These are phyloP conservation scores for Candolleomyces eurysporus DNA, from an alignment of 768 basidiomycete species.

Conservation along the genomic window DNA sequence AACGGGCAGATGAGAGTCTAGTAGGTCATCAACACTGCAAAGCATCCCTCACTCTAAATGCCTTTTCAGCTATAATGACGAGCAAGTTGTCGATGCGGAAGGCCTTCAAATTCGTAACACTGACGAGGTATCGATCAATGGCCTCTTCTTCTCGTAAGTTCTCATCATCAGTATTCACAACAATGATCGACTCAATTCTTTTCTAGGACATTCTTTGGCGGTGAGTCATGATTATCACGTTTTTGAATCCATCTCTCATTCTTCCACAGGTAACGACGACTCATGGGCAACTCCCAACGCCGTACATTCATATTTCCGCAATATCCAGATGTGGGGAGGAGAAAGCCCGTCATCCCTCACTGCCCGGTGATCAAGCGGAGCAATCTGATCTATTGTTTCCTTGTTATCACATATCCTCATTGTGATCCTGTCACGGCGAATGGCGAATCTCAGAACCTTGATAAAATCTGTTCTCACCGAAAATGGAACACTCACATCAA, in stretches of 20 bases:
- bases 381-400: no score
- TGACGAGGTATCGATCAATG: slow-evolving; percentile 53
- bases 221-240: slow-evolving; percentile 24
- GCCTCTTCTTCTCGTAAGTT: slow-evolving; percentile 76
- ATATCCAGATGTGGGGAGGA: slow-evolving; percentile 65
- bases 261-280: slow-evolving; percentile 36
- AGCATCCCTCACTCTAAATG: neutral
- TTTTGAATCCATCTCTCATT: no score
- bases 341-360: slow-evolving; percentile 47
- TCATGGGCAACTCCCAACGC: slow-evolving; percentile 70
- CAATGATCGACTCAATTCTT: neutral
- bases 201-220: slow-evolving; percentile 79
- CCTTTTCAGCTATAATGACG: slow-evolving; percentile 63
- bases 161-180: neutral
- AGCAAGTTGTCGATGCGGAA: slow-evolving; percentile 55
- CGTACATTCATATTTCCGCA: slow-evolving; percentile 75
- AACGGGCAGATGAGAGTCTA: slow-evolving; percentile 74
- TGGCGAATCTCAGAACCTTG: neutral
- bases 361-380: slow-evolving; percentile 24
- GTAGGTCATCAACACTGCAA: slow-evolving; percentile 38
- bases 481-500: neutral
- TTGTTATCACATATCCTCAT: no score
- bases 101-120: slow-evolving; percentile 64
- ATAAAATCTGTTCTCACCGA: neutral
- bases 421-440: neutral